Percentiles rank a stretch among this genome's conserved stretches.
Evolutionary conservation across 345 rosid genomes (phyloP).

Genomic region (Gossypium turneri): DNA sequence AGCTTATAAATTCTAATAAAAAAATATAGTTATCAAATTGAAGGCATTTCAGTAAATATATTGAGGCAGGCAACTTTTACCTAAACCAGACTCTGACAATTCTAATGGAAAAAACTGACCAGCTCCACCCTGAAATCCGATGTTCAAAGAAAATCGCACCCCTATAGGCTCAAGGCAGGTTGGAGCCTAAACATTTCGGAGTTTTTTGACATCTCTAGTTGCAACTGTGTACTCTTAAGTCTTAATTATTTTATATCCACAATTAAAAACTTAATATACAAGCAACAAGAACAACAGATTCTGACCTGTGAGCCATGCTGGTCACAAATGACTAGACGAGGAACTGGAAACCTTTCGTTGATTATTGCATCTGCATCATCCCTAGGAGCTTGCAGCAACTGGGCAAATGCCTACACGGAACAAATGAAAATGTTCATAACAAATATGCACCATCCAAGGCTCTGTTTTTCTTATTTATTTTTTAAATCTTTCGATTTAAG

Average conservation of each 20-base stretch:
- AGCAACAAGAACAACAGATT: not conserved
- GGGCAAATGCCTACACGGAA: slow-evolving; percentile 60
- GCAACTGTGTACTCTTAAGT: not conserved
- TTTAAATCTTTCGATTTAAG: not conserved
- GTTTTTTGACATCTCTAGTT: not conserved
- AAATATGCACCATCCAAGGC: not conserved
- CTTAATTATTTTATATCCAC: not conserved
- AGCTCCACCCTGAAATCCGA: no score
- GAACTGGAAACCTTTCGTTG: slow-evolving; percentile 85
- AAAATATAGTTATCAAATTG: no score
- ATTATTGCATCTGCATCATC: slow-evolving; percentile 61
- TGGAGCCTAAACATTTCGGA: not conserved
- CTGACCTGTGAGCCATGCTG: slow-evolving; percentile 97
- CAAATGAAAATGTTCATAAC: not conserved
- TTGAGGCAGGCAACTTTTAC: no score
- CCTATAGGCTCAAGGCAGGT: no score
- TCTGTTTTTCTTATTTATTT: not conserved
- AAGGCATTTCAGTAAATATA: no score
- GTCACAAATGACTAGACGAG: slow-evolving; percentile 89
- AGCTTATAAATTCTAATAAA: no score
- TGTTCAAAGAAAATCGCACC: no score
- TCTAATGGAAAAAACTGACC: no score
- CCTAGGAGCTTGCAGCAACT: slow-evolving; percentile 68
- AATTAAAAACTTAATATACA: not conserved
- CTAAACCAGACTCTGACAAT: no score